phyloP scores from a whole-genome alignment of 345 rosid genomes.

The Nephelium lappaceum region DNA sequence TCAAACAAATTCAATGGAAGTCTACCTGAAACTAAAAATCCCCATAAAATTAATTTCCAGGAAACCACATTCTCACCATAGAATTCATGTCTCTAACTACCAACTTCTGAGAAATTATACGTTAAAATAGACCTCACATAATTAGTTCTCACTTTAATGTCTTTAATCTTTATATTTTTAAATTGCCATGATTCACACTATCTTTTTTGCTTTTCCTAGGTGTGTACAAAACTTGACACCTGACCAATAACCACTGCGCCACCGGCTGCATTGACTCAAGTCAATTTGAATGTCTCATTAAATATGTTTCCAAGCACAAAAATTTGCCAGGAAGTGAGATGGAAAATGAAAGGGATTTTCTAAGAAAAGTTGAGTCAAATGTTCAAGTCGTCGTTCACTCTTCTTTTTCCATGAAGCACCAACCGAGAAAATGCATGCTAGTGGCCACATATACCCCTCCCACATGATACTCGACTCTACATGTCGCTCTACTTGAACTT shows the following conservation, averaged over 20 bases:
- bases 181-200: neutral
- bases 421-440: neutral
- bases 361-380: neutral
- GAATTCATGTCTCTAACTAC: neutral
- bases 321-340: neutral
- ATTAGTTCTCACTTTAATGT: too few relatives aligned
- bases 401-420: neutral
- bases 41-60: neutral
- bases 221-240: too few relatives aligned
- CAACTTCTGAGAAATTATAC: neutral
- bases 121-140: too few relatives aligned
- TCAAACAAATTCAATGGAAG: too few relatives aligned
- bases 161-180: neutral
- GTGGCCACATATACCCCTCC: neutral
- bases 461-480: neutral
- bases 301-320: neutral
- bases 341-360: neutral
- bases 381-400: neutral
- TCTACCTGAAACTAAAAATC: too few relatives aligned
- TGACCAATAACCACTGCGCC: neutral
- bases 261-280: slow-evolving; percentile 26
- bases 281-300: neutral
- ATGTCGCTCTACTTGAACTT: neutral
- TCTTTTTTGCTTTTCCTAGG: neutral
- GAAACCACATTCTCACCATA: neutral